phyloP scores from a whole-genome alignment of 352 stramenopile species.

The Globisporangium lucens region DNA sequence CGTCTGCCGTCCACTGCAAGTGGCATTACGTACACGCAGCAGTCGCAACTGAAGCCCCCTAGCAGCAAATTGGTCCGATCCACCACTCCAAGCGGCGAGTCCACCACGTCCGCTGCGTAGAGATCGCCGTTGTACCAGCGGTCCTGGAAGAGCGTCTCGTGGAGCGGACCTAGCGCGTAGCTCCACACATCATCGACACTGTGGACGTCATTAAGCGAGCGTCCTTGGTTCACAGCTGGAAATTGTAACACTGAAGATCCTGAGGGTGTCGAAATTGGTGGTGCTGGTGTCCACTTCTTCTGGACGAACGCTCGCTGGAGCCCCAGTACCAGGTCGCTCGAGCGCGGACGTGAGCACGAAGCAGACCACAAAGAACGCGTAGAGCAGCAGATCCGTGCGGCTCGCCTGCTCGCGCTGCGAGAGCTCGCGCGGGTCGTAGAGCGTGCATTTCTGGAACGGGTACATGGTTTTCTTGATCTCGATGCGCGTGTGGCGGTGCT shows the following conservation, averaged over 20 bases:
- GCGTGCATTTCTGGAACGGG: constrained; percentile 64
- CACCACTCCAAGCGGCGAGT: constrained; percentile 50
- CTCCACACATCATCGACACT: constrained; percentile 52
- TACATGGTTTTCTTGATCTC: constrained; percentile 62
- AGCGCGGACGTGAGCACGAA: constrained; percentile 43
- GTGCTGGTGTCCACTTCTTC: background rate
- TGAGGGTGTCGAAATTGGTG: background rate
- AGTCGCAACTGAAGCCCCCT: constrained; percentile 53
- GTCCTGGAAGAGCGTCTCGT: constrained; percentile 42
- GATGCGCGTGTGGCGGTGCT: constrained; percentile 63
- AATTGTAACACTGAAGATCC: background rate
- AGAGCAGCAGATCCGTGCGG: constrained; percentile 35
- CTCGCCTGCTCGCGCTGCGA: constrained; percentile 42
- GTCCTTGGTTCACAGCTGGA: background rate
- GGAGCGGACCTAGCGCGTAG: constrained; percentile 41
- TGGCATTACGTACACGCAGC: constrained; percentile 35
- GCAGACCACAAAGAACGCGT: constrained; percentile 41
- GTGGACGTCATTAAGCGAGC: constrained; percentile 32
- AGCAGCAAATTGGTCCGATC: constrained; percentile 51
- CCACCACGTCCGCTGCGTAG: constrained; percentile 35
- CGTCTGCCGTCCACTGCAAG: constrained; percentile 11
- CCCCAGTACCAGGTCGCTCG: constrained; percentile 34
- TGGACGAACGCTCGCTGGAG: constrained; percentile 25
- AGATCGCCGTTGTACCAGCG: constrained; percentile 58
- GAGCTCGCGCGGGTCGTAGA: constrained; percentile 54